Evolutionary conservation across 441 rosid species (phyloP).

Genomic region (Adansonia grandidieri): DNA sequence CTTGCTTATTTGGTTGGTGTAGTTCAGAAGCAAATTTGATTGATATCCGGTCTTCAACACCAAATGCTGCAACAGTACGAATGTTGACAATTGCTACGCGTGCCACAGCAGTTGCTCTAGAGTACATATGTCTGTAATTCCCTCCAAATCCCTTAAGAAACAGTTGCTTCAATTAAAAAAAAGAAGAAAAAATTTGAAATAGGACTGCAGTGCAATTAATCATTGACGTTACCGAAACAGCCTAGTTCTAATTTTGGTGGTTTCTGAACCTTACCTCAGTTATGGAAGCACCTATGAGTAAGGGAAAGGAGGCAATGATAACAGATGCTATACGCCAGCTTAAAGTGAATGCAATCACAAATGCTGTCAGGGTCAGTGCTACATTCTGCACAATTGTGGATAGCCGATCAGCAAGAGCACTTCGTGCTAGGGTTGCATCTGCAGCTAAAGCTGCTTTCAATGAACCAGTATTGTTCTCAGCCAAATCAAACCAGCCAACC

Average conservation of each 20-base stretch:
- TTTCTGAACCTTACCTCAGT: conserved; percentile 57
- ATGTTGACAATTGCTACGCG: conserved; percentile 79
- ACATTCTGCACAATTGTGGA: conserved; percentile 77
- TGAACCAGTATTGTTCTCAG: conserved; percentile 19
- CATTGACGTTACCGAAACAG: neutral
- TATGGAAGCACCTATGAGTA: conserved; percentile 74
- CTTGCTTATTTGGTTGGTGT: conserved; percentile 62
- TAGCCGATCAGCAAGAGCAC: conserved; percentile 79
- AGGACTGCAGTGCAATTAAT: neutral
- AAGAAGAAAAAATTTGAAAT: neutral
- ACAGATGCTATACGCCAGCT: conserved; percentile 67
- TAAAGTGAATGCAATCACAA: conserved; percentile 62
- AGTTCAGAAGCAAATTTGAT: conserved; percentile 62
- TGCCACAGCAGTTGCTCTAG: conserved; percentile 72
- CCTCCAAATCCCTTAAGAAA: conserved; percentile 92
- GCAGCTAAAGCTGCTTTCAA: conserved; percentile 46
- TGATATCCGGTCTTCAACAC: conserved; percentile 64
- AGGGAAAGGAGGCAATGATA: conserved; percentile 64
- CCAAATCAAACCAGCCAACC: conserved; percentile 24
- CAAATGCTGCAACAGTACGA: conserved; percentile 79
- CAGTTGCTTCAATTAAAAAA: conserved; percentile 57
- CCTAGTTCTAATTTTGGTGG: neutral
- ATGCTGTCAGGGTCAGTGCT: conserved; percentile 76
- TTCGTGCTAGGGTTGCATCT: conserved; percentile 61
- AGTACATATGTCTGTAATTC: conserved; percentile 62